Base-by-base conservation (phyloP, 257 asterid species). In the Gentiana dahurica region DNA sequence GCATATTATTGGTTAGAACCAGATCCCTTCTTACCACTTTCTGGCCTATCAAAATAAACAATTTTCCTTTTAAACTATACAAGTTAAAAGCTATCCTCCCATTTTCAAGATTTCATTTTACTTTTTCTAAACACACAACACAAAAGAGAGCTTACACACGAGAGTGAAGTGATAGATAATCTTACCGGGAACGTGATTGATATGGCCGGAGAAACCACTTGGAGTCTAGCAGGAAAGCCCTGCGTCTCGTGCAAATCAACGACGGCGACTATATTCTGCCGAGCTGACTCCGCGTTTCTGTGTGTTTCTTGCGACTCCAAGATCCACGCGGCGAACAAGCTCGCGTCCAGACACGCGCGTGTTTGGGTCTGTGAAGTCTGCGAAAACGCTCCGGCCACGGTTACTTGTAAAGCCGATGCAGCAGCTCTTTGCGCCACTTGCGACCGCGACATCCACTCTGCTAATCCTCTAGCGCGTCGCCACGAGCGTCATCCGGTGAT, bases 361-460 rank as follows among this genome's bases (percentile, higher is more conserved):
- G 95, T 85, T 32, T 77, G 76, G 75, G 59, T 89, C 3, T 89
- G 97, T 61, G 95, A 89, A 66, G 97, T 89, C 13, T 89, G 97
- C 72, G 97, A 89, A 80, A 89, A 76, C 46, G 85, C 94, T 0
- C 94, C 97, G 12, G 95, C 97, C 3, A 58, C 72, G 68, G 85
- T 85, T 68, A 85, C 97, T 54, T 88, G 95, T 75, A 85, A 81
- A 70, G 97, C 94, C 12, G 97, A 88, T 51, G 91, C 94, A 1
- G 97, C 97, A 7, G 79, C 95, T 0, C 90, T 88, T 11, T 88
- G 95, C 68, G 48, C 58, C 54, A 45, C 94, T 7, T 88, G 97
- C 68, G 97, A 85, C 81, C 80, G 82, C 33, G 97, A 85, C 65
- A 83, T 88, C 15, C 95, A 88, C 85, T 71, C 97, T n/a, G 97